Evolutionary conservation across 2,329 filamentous ascomycete species (phyloP).

Genomic region (Ascochyta rabiei): DNA sequence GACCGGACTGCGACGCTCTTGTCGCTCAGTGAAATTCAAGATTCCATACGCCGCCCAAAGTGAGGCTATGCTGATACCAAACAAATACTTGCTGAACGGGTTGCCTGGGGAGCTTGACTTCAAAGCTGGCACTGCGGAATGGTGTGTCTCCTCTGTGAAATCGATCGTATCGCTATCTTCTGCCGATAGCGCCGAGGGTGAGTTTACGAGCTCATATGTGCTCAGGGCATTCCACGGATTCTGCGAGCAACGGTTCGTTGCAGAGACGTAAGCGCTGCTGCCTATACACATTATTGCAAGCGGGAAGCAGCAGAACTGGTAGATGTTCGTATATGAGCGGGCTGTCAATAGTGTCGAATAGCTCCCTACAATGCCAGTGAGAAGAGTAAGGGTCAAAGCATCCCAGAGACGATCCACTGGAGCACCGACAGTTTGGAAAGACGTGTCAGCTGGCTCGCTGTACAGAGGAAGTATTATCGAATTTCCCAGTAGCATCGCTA

Average conservation of each 20-base stretch:
- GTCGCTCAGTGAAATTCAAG: slow-evolving; percentile 24
- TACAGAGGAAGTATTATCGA: slow-evolving; percentile 27
- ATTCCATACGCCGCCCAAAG: slow-evolving; percentile 25
- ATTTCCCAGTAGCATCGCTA: slow-evolving; percentile 20
- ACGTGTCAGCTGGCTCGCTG: background rate
- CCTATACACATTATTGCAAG: slow-evolving; percentile 18
- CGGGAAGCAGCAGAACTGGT: slow-evolving; percentile 24
- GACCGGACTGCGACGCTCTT: background rate
- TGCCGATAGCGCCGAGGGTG: background rate
- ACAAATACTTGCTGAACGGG: slow-evolving; percentile 4
- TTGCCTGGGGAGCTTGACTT: background rate
- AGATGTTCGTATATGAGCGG: slow-evolving; percentile 31
- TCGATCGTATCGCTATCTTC: background rate
- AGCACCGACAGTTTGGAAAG: background rate
- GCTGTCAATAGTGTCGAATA: slow-evolving; percentile 20
- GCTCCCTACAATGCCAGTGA: slow-evolving; percentile 23
- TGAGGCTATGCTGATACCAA: slow-evolving; percentile 15
- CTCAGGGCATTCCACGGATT: background rate
- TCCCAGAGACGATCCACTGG: slow-evolving; percentile 5
- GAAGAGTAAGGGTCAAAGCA: slow-evolving; percentile 11
- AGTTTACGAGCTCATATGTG: slow-evolving; percentile 10
- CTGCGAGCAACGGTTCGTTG: background rate
- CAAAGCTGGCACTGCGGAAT: background rate
- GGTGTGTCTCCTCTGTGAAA: background rate
- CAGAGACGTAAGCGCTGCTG: slow-evolving; percentile 1